These are phyloP conservation scores for Aspergillus sp. DNA, from an alignment of 2,329 filamentous ascomycete species.

Conservation along the genomic window DNA sequence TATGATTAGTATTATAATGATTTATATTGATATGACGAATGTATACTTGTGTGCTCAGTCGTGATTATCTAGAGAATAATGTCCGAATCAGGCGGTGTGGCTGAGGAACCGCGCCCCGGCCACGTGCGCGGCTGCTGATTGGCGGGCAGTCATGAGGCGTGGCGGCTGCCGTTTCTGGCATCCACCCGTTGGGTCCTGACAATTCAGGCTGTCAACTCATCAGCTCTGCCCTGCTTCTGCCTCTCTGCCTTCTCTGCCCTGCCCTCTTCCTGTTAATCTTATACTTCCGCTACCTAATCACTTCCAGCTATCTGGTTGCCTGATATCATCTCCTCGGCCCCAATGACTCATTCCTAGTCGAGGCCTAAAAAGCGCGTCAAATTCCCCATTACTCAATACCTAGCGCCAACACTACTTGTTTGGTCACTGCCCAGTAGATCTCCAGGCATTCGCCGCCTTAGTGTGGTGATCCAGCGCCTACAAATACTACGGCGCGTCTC, in stretches of 20 bases:
- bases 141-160: slow-evolving; percentile 12
- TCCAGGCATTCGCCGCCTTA: slow-evolving; percentile 1
- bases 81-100: slow-evolving; percentile 7
- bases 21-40: neutral
- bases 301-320: slow-evolving; percentile 9
- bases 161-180: slow-evolving; percentile 1
- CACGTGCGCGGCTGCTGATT: slow-evolving; percentile 12
- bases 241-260: no score
- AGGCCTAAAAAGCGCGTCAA: slow-evolving; percentile 7
- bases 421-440: neutral
- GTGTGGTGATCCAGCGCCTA: slow-evolving; percentile 6
- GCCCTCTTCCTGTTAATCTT: neutral
- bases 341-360: slow-evolving; percentile 13
- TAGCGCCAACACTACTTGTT: neutral
- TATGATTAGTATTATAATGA: neutral
- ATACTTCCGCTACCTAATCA: no score
- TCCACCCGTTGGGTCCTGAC: neutral
- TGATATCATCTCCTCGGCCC: slow-evolving; percentile 3
- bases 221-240: no score
- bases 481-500: slow-evolving; percentile 10
- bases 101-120: slow-evolving; percentile 3
- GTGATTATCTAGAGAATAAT: neutral
- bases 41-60: neutral
- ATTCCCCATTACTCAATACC: neutral
- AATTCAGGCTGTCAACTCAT: neutral